A percentile compares a stretch with the other conserved stretches of the same genome.
phyloP scores from a whole-genome alignment of 2,329 filamentous ascomycete genomes.

The Pseudopithomyces chartarum region DNA sequence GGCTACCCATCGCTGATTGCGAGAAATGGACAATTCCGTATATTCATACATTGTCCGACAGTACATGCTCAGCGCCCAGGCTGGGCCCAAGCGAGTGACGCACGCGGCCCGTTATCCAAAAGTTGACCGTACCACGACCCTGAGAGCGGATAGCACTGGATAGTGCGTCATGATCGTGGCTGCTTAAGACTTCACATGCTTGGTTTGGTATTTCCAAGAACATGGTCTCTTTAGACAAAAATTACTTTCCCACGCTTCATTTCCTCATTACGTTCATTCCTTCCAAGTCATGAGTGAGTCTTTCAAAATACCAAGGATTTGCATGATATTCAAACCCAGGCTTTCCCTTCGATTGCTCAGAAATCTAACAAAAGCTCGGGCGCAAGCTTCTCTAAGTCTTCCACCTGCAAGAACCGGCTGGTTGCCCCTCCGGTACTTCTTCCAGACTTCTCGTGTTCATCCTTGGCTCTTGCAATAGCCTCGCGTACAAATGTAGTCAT shows the following conservation, averaged over 20 bases:
- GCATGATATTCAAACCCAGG: not conserved
- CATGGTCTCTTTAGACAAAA: too few species aligned
- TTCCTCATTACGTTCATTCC: not conserved
- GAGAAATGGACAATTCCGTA: not conserved
- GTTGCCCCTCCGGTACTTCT: conserved; percentile 30
- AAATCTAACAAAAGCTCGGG: conserved; percentile 87
- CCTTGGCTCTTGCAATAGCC: conserved; percentile 78
- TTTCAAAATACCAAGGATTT: not conserved
- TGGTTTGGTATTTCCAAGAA: not conserved
- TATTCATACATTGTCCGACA: not conserved
- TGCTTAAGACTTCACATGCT: not conserved
- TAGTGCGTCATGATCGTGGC: not conserved
- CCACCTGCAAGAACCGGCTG: conserved; percentile 77
- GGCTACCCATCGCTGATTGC: not conserved
- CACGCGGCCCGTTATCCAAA: not conserved
- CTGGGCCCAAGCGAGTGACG: not conserved
- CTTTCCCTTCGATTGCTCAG: conserved; percentile 46
- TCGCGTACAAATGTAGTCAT: conserved; percentile 91
- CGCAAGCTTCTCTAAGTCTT: conserved; percentile 86
- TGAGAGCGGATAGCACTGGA: not conserved
- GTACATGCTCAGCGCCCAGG: not conserved
- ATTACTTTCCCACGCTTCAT: not conserved
- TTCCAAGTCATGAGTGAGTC: not conserved
- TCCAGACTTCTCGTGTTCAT: conserved; percentile 64
- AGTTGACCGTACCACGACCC: not conserved